phyloP scores from a whole-genome alignment of 768 basidiomycete genomes.

The Hypholoma sublateritium region DNA sequence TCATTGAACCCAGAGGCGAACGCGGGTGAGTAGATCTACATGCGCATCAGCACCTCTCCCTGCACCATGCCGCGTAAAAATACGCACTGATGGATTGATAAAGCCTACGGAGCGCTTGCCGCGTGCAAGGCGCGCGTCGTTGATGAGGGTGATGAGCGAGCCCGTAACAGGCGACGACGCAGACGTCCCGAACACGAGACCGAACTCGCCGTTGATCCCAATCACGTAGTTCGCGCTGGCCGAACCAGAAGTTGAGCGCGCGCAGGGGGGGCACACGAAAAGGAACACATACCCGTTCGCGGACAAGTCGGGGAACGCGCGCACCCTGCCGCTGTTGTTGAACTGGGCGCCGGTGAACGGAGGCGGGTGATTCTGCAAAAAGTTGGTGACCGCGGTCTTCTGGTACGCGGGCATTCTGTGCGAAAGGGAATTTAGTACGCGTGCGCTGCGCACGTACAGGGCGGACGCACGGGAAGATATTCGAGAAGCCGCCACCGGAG shows the following conservation, averaged over 20 bases:
- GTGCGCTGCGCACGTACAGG: background rate
- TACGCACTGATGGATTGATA: slow-evolving; percentile 41
- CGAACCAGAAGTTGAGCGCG: background rate
- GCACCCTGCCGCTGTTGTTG: slow-evolving; percentile 47
- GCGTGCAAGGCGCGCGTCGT: slow-evolving; percentile 46
- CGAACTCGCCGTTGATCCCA: slow-evolving; percentile 39
- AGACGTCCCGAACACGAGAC: slow-evolving; percentile 48
- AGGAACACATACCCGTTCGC: slow-evolving; percentile 48
- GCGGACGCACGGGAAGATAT: slow-evolving; percentile 35
- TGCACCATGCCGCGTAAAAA: background rate
- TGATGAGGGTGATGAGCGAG: slow-evolving; percentile 49
- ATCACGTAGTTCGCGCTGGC: background rate
- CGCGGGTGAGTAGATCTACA: slow-evolving; percentile 33
- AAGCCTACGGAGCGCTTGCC: slow-evolving; percentile 48
- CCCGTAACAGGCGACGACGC: slow-evolving; percentile 49
- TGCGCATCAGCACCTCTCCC: background rate
- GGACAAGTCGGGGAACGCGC: slow-evolving; percentile 52
- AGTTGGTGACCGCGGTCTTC: slow-evolving; percentile 35
- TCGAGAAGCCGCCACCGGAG: slow-evolving; percentile 54
- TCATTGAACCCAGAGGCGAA: slow-evolving; percentile 40
- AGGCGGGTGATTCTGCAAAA: slow-evolving; percentile 39
- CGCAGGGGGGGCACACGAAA: slow-evolving; percentile 8
- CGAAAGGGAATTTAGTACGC: background rate
- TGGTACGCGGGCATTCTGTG: slow-evolving; percentile 41
- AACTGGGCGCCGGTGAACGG: slow-evolving; percentile 38